Evolutionary conservation across 768 basidiomycete genomes (phyloP).

Genomic region (Calocera cornea): DNA sequence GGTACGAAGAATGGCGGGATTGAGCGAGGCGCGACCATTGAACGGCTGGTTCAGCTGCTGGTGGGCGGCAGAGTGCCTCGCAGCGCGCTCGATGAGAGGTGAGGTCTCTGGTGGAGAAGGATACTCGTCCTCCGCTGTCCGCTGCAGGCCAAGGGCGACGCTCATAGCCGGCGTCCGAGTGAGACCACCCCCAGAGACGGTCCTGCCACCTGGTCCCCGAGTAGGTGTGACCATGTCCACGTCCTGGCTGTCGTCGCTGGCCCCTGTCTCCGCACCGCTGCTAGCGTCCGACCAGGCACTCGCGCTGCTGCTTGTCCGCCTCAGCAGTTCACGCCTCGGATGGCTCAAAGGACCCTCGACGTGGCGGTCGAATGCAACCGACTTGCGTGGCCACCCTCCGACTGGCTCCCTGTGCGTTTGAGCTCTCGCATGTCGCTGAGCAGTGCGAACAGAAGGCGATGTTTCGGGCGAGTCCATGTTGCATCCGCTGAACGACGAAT

Average conservation of each 20-base stretch:
- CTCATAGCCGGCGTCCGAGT: neutral
- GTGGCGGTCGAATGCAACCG: neutral
- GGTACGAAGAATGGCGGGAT: neutral
- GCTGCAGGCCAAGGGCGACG: neutral
- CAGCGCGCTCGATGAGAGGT: neutral
- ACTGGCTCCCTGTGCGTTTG: slow-evolving; percentile 1
- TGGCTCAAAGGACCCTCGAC: neutral
- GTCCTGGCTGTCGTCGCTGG: slow-evolving; percentile 1
- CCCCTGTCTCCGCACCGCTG: neutral
- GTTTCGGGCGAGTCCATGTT: neutral
- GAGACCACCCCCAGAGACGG: neutral
- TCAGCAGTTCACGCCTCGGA: neutral
- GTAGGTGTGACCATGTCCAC: slow-evolving; percentile 2
- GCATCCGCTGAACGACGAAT: neutral
- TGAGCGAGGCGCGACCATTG: neutral
- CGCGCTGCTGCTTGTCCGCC: neutral
- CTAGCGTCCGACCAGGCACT: neutral
- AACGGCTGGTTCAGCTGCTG: neutral
- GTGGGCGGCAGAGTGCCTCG: neutral
- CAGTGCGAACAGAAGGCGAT: neutral
- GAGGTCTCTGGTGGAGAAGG: neutral
- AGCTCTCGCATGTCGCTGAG: neutral
- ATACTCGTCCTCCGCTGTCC: neutral
- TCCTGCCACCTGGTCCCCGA: neutral
- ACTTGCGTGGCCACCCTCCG: neutral